These are phyloP conservation scores for Candida piceae DNA, from an alignment of 805 yeast species.

Conservation along the genomic window DNA sequence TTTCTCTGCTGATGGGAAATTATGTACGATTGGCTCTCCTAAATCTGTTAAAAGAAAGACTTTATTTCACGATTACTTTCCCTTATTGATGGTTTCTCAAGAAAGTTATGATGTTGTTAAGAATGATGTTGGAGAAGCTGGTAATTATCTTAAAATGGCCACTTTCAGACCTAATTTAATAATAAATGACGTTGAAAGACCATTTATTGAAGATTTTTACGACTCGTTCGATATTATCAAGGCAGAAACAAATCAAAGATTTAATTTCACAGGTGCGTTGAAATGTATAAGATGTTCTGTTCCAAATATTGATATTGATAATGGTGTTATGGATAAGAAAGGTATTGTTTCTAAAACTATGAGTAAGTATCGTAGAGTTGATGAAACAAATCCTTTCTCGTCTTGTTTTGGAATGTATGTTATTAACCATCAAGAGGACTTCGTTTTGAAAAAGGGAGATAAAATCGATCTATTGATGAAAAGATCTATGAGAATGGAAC, in stretches of 20 bases:
- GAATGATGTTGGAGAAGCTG: constrained; percentile 9
- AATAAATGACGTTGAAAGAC: constrained; percentile 14
- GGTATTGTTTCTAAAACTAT: constrained; percentile 19
- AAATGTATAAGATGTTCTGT: constrained; percentile 27
- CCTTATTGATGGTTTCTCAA: constrained; percentile 22
- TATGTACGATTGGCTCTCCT: constrained; percentile 23
- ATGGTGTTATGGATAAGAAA: constrained; percentile 21
- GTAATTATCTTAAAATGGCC: constrained; percentile 11
- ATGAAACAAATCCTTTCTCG: constrained; percentile 21
- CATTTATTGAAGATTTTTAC: constrained; percentile 27
- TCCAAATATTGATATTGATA: constrained; percentile 22
- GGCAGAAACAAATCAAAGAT: constrained; percentile 2
- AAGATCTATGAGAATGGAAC: constrained; percentile 11
- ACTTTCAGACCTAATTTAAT: constrained; percentile 27
- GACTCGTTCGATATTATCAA: constrained; percentile 15
- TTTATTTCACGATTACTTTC: constrained; percentile 29
- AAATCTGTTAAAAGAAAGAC: constrained; percentile 16
- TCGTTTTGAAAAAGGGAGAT: constrained; percentile 21
- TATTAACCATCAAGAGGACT: constrained; percentile 20
- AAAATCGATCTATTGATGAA: constrained; percentile 18
- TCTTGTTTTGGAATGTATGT: constrained; percentile 26
- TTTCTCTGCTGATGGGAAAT: constrained; percentile 24
- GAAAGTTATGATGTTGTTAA: constrained; percentile 16
- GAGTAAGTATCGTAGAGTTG: constrained; percentile 26
- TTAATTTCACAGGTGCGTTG: constrained; percentile 18